Evolutionary conservation across 2,329 filamentous ascomycete species (phyloP), one percentile per base, ranked within the genome.

Genomic region (Hymenoscyphus albidus): DNA sequence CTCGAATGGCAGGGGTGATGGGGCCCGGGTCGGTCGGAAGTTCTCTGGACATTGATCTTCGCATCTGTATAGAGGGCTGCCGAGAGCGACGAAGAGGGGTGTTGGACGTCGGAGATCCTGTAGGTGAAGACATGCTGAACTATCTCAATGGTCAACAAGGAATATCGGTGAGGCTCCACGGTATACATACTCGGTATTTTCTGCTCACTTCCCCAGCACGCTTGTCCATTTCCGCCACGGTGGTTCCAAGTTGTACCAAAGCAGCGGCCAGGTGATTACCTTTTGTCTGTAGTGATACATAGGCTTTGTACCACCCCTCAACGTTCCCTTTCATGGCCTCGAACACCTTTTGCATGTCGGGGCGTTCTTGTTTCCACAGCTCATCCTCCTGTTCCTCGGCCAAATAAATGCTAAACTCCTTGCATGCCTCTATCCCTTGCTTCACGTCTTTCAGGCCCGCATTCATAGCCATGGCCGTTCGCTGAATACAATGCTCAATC

Each of bases 291-390:
- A 97, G 81, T 62, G 89, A 89, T 62, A 87, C 83, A 72, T 97
- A 88, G 6, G 92, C 92, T 64, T 88, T 87, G 64, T 88, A 86
- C 94, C 94, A 98, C 55, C 93, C 93, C 68, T 96, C 90, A 9
- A 93, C 89, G 71, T 98, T 98, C 40, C 92, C 91, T 73, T 90
- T 89, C 93, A 98, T 98, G 44, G 93, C 92, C 51, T 88, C 85
- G 71, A 91, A 95, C 22, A 97, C 92, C 58, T 91, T 88, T 42
- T 84, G 82, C 58, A 89, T 80, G 58, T 86, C 82, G 1, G 83
- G 81, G 27, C 91, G 84, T 58, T 89, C 86, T 16, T 83, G 79
- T 61, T 82, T 78, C 63, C 86, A 83, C 76, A 85, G 86, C 69
- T 83, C 81, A 4, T 85, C 82, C 44, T 87, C 80, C 57, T 85